Evolutionary conservation across 2,329 filamentous ascomycete species (phyloP), one percentile per base, ranked within the genome.

Genomic region (Fusarium nodosum): DNA sequence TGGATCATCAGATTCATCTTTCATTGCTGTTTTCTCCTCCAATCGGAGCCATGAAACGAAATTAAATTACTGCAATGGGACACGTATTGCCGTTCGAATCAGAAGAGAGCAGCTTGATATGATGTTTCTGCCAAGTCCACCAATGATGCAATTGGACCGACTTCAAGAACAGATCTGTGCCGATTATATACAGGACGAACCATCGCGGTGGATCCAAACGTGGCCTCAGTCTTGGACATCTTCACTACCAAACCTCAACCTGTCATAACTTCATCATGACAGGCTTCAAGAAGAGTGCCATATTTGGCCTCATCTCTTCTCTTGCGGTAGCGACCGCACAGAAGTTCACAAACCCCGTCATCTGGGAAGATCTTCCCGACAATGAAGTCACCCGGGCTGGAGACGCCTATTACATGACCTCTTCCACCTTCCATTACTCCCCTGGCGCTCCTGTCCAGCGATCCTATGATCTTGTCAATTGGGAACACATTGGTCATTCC

Each of bases 401-500:
- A 66, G 80, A 81, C 4, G 85, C 55, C 0, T 88, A 82, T 75
- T 88, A 87, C 75, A 85, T 84, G 72, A 84, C 82, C 0, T 84
- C 86, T 0, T 88, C 86, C 1, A 86, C 82, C 2, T 85, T 88
- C 72, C 83, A 85, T 42, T 88, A 84, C 73, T 87, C 84, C 4
- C 82, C 87, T 1, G 87, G 85, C 5, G 86, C 86, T 0, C 86
- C 87, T 0, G 79, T 89, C 2, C 78, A 89, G 2, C 79, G 80
- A 34, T 88, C 86, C 0, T 83, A 83, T 53, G 84, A 89, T 69
- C 81, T 89, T 0, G 82, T 85, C 24, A 85, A 85, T 65, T 86
- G 83, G 84, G 80, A 85, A 20, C 76, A 77, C 8, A 75, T 84
- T 6, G 78, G 79, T 0, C 83, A 85, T 64, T 82, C 80, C 2